Base-by-base conservation (phyloP, 306 rosid genomes). In the Amphicarpaea edgeworthii region DNA sequence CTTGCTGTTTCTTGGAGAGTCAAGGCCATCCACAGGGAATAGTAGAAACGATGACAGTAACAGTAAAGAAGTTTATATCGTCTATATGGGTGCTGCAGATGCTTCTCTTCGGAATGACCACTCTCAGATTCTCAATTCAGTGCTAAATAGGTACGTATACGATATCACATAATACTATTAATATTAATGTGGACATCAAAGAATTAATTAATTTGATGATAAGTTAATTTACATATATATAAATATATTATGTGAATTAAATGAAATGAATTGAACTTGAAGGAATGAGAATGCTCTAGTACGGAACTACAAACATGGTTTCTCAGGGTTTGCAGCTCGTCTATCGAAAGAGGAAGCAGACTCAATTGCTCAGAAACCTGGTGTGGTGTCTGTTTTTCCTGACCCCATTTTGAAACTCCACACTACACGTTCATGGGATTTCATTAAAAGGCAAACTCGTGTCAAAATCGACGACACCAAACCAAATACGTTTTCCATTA, bases 351-450 rank as follows among this genome's bases (percentile, higher is more conserved):
- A 85, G 32, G 96, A 94, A 49, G 95, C 97, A 12, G 14, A 2
- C 0, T 82, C 82, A 8, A 85, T 92, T 19, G 85, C 88, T 42
- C 20, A 70, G 9, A 85, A 77, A 43, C 87, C 92, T 0, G 95
- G 97, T 54, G 98, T 94, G 2, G 88, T 94, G 8, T 92, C 97
- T 57, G 97, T 94, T 8, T 94, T 94, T 23, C 89, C 83, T 11
- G 96, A 94, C 70, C 93, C 93, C 2, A 1, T 88, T 8, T 20
- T 94, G 0, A 63, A 92, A 65, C 90, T 94, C 21, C 92, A 92
- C 84, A 92, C 95, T 5, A 94, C 98, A 72, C 97, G 78, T 75
- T 94, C 97, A 0, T 94, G 98, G 98, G 92, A 90, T 26, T 94
- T 94, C 62, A 86, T 94, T 43, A 55, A 73, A 50, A 61, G 73